These are phyloP conservation scores for Fusarium bactridioides DNA, from an alignment of 2,329 filamentous ascomycete genomes.

Conservation along the genomic window DNA sequence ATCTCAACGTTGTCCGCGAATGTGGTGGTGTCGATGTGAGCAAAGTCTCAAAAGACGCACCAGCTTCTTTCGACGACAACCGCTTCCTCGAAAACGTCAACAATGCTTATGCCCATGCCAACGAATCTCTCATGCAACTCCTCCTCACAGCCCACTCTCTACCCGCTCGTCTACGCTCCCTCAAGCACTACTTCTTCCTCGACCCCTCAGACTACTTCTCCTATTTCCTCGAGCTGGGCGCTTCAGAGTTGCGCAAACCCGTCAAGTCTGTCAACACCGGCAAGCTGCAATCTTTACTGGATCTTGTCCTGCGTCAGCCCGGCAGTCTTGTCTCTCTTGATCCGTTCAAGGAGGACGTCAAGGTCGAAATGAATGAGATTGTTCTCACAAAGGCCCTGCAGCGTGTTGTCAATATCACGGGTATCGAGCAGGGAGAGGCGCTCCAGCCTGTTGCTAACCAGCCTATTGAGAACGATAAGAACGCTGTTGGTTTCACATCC, in stretches of 20 bases:
- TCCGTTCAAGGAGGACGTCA: constrained; percentile 98
- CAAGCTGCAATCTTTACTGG: constrained; percentile 95
- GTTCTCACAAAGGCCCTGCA: constrained; percentile 93
- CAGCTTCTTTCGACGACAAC: constrained; percentile 88
- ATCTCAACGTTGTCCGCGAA: constrained; percentile 96
- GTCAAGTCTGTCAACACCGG: constrained; percentile 88
- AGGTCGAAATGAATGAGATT: constrained; percentile 95
- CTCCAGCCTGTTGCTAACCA: constrained; percentile 76
- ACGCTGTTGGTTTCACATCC: constrained; percentile 89
- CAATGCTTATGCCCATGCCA: constrained; percentile 92
- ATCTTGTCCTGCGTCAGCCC: constrained; percentile 93
- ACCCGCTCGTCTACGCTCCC: constrained; percentile 82
- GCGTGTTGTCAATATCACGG: constrained; percentile 95
- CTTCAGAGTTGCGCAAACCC: constrained; percentile 88
- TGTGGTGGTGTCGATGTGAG: constrained; percentile 95
- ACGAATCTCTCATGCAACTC: constrained; percentile 89
- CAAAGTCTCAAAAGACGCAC: constrained; percentile 87
- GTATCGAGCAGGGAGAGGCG: constrained; percentile 88
- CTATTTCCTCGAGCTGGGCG: constrained; percentile 92
- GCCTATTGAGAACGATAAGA: constrained; percentile 80
- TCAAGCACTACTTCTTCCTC: constrained; percentile 99
- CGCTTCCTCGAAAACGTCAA: constrained; percentile 97
- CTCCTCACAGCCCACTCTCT: constrained; percentile 92
- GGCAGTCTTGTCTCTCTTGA: constrained; percentile 93
- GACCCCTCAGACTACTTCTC: constrained; percentile 98